Evolutionary conservation across 352 stramenopile species (phyloP).

Genomic region (Globisporangium iwayamae): DNA sequence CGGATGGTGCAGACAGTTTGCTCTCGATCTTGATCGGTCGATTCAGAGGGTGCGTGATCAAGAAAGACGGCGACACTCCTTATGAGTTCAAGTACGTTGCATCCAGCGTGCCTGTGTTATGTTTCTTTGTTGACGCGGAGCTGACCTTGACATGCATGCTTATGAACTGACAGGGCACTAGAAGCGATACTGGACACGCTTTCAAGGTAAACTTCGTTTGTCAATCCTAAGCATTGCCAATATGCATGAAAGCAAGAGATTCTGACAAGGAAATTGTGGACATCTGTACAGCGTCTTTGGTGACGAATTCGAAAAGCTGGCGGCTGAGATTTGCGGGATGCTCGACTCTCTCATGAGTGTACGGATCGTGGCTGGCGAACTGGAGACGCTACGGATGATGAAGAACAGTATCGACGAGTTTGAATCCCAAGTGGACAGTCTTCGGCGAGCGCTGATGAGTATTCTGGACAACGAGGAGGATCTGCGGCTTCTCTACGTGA

Average conservation of each 20-base stretch:
- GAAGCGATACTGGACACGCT: conserved; percentile 4
- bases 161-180: conserved; percentile 4
- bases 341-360: conserved; percentile 50
- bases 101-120: too few relatives aligned
- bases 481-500: conserved; percentile 58
- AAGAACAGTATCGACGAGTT: conserved; percentile 77
- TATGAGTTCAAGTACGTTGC: conserved; percentile 1
- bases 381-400: conserved; percentile 60
- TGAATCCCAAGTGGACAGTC: conserved; percentile 57
- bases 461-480: conserved; percentile 68
- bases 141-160: too few relatives aligned
- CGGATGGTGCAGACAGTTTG: conserved; percentile 38
- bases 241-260: too few relatives aligned
- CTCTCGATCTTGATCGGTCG: conserved; percentile 31
- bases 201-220: background rate
- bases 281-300: background rate
- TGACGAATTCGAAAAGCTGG: conserved; percentile 11
- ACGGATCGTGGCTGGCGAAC: conserved; percentile 40
- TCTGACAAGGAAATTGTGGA: background rate
- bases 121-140: background rate
- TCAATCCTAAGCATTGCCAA: too few relatives aligned
- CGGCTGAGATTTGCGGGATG: conserved; percentile 7
- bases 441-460: conserved; percentile 61
- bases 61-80: background rate
- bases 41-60: conserved; percentile 22